Conservation (phyloP, 2,329 filamentous ascomycete species). For the Aureobasidium mangrovei region DNA sequence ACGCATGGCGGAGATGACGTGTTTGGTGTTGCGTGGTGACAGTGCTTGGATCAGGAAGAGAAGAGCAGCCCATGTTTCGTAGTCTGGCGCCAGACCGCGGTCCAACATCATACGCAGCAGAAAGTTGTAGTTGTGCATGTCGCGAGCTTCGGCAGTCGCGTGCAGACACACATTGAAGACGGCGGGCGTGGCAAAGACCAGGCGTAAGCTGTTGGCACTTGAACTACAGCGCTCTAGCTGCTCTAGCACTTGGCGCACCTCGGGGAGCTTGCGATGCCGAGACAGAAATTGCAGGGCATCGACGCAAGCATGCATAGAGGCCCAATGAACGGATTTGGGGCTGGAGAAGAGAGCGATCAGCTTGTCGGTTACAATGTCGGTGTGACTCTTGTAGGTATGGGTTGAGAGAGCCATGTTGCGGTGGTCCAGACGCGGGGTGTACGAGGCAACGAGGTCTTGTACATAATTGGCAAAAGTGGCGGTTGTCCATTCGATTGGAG, state of each 20-base stretch:
- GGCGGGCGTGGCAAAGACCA: background rate
- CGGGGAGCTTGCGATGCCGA: conserved; percentile 16
- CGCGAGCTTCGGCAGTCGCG: conserved; percentile 18
- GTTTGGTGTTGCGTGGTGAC: conserved; percentile 8
- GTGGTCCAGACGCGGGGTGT: background rate
- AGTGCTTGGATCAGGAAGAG: background rate
- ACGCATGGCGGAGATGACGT: conserved; percentile 20
- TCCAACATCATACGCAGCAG: conserved; percentile 21
- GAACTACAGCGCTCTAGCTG: conserved; percentile 15
- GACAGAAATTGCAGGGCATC: conserved; percentile 19
- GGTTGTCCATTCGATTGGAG: conserved; percentile 3
- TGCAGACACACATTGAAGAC: conserved; percentile 22
- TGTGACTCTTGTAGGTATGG: conserved; percentile 6
- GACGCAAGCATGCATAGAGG: conserved; percentile 18
- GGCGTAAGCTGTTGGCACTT: background rate
- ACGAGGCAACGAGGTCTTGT: background rate
- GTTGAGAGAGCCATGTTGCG: background rate
- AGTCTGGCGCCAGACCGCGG: conserved; percentile 15
- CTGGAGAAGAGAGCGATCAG: conserved; percentile 18
- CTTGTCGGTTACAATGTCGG: conserved; percentile 13
- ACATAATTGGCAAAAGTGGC: conserved; percentile 12
- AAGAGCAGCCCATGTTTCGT: conserved; percentile 20
- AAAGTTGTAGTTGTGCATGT: conserved; percentile 24
- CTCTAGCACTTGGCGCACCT: conserved; percentile 18
- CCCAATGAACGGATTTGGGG: conserved; percentile 4